Percentiles rank a stretch among this genome's conserved stretches.
These are phyloP conservation scores for Aspergillus aculeatus DNA, from an alignment of 2,329 filamentous ascomycete genomes.

Conservation along the genomic window DNA sequence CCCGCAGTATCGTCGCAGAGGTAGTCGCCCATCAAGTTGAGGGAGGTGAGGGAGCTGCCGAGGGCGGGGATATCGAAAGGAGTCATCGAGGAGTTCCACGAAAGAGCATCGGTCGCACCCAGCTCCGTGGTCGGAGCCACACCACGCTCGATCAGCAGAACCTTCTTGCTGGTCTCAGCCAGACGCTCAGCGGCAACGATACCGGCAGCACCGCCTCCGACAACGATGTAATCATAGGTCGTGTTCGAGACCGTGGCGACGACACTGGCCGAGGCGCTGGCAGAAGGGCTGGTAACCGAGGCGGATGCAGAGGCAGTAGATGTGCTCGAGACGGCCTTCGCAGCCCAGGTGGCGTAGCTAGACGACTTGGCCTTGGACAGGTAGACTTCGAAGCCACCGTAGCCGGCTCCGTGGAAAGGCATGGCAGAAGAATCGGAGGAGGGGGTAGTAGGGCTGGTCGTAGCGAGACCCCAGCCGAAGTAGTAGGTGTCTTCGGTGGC, in stretches of 20 bases:
- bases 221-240: slow-evolving; percentile 25
- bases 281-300: slow-evolving; percentile 4
- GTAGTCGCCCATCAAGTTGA: slow-evolving; percentile 17
- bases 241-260: slow-evolving; percentile 15
- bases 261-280: slow-evolving; percentile 12
- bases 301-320: slow-evolving; percentile 9
- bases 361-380: slow-evolving; percentile 16
- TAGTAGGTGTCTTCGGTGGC: slow-evolving; percentile 13
- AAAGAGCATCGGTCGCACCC: slow-evolving; percentile 16
- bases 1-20: slow-evolving; percentile 21
- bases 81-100: slow-evolving; percentile 21
- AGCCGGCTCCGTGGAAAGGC: slow-evolving; percentile 18
- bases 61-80: slow-evolving; percentile 20
- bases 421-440: slow-evolving; percentile 12
- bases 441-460: slow-evolving; percentile 16
- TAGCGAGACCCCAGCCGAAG: slow-evolving; percentile 19
- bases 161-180: slow-evolving; percentile 19
- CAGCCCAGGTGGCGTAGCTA: slow-evolving; percentile 19
- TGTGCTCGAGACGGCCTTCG: slow-evolving; percentile 10
- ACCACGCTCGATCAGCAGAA: slow-evolving; percentile 22
- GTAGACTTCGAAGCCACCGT: slow-evolving; percentile 17
- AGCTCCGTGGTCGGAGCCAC: slow-evolving; percentile 14
- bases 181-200: slow-evolving; percentile 22
- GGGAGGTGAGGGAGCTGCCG: slow-evolving; percentile 13
- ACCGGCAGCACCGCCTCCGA: slow-evolving; percentile 22